phyloP scores from a whole-genome alignment of 176 grass and related monocot genomes.

The Typha latifolia region DNA sequence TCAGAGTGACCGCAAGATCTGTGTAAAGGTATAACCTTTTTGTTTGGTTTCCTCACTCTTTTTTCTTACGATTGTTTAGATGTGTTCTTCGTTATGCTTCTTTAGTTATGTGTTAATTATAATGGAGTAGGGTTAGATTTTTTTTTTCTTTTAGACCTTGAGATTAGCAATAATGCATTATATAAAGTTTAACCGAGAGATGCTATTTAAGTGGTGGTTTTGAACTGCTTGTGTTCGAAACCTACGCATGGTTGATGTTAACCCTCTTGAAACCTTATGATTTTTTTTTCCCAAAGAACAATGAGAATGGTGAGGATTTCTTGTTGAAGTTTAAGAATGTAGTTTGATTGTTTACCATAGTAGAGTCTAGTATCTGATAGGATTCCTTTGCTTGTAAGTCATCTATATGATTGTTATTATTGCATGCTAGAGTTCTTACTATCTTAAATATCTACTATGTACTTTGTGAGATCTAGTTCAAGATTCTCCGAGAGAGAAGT shows the following conservation, averaged over 20 bases:
- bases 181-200: no score
- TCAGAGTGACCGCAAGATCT: neutral
- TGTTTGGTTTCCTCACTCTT: neutral
- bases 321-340: no score
- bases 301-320: neutral
- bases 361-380: no score
- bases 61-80: neutral
- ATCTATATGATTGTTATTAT: no score
- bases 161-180: no score
- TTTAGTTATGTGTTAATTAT: neutral
- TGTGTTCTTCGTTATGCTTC: neutral
- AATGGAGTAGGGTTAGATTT: no score
- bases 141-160: neutral
- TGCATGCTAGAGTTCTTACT: no score
- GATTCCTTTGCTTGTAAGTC: no score
- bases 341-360: no score
- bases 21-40: neutral
- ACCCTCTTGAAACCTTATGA: neutral
- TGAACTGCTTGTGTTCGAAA: neutral
- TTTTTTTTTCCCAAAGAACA: neutral
- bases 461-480: no score
- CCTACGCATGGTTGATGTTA: neutral
- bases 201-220: neutral
- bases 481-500: no score
- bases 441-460: no score